A percentile compares a stretch with the other conserved stretches of the same genome.
These are phyloP conservation scores for Didymellaceae sp. DNA, from an alignment of 2,329 filamentous ascomycete genomes.

Conservation along the genomic window DNA sequence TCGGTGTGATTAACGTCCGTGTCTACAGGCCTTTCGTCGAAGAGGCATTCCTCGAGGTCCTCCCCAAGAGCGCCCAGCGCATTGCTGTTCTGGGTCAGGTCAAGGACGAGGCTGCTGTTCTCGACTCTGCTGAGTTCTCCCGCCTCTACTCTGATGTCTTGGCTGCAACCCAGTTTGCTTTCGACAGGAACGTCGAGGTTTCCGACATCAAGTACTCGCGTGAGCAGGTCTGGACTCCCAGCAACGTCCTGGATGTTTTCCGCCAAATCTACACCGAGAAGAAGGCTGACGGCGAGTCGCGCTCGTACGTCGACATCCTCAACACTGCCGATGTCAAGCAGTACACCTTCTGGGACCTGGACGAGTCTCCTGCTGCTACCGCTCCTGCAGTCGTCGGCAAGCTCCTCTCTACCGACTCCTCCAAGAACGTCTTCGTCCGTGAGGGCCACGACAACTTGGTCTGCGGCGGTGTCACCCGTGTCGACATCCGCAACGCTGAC, in stretches of 20 bases:
- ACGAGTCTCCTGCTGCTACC: conserved; percentile 70
- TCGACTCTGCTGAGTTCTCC: conserved; percentile 80
- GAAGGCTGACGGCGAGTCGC: conserved; percentile 45
- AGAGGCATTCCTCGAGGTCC: conserved; percentile 83
- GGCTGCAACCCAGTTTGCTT: conserved; percentile 76
- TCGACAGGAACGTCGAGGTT: conserved; percentile 66
- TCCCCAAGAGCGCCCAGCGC: conserved; percentile 76
- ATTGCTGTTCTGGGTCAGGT: conserved; percentile 93
- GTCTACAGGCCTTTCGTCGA: conserved; percentile 96
- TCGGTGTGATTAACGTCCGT: conserved; percentile 89
- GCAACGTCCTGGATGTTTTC: conserved; percentile 57
- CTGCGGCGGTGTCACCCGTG: conserved; percentile 79
- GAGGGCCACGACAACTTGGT: conserved; percentile 67
- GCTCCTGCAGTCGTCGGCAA: conserved; percentile 69
- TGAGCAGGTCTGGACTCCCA: conserved; percentile 68
- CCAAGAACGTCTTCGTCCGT: conserved; percentile 66
- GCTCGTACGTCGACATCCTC: conserved; percentile 60
- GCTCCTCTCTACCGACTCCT: conserved; percentile 65
- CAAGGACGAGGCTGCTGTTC: conserved; percentile 71
- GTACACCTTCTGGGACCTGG: conserved; percentile 93
- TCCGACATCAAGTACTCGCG: conserved; percentile 91
- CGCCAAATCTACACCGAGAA: conserved; percentile 54
- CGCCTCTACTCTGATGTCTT: conserved; percentile 90
- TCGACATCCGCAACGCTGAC: conserved; percentile 82
- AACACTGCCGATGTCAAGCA: conserved; percentile 69